Conservation (phyloP, 2,329 filamentous ascomycete species). For the Fusarium nematophilum region DNA sequence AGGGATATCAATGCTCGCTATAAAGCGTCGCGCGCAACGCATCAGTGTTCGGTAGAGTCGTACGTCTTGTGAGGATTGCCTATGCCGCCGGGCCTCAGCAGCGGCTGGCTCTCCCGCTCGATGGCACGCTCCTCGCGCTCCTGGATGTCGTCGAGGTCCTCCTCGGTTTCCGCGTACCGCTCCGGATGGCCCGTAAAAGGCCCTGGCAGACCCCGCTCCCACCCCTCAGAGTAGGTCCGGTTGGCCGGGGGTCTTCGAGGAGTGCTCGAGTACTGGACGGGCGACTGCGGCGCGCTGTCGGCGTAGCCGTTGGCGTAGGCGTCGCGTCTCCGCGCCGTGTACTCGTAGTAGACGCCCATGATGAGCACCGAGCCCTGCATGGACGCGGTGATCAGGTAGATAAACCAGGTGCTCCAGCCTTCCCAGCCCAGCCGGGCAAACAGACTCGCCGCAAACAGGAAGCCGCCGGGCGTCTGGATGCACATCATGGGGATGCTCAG, state of each 20-base stretch:
- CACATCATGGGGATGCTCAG: constrained; percentile 98
- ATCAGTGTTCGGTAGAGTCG: constrained; percentile 43
- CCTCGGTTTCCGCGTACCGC: constrained; percentile 62
- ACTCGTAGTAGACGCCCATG: constrained; percentile 84
- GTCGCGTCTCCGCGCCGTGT: constrained; percentile 55
- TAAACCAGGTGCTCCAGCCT: constrained; percentile 96
- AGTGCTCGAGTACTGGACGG: constrained; percentile 40
- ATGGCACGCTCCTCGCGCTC: constrained; percentile 64
- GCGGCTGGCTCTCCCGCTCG: constrained; percentile 61
- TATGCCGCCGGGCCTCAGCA: constrained; percentile 62
- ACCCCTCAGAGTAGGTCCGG: constrained; percentile 61
- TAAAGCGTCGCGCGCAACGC: constrained; percentile 6
- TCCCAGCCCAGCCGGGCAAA: constrained; percentile 80
- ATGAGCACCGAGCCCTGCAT: constrained; percentile 84
- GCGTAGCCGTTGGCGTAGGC: constrained; percentile 33
- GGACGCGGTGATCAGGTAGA: constrained; percentile 86
- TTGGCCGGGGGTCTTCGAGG: constrained; percentile 52
- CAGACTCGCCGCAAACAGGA: constrained; percentile 88
- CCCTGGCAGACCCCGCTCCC: constrained; percentile 62
- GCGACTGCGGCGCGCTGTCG: constrained; percentile 44
- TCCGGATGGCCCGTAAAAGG: constrained; percentile 65
- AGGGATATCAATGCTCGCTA: constrained; percentile 42
- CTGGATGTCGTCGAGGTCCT: constrained; percentile 62
- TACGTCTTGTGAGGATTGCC: constrained; percentile 58
- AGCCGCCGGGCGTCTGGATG: constrained; percentile 93